Conservation (phyloP, 768 basidiomycete genomes). For the Boletus rubropictus region DNA sequence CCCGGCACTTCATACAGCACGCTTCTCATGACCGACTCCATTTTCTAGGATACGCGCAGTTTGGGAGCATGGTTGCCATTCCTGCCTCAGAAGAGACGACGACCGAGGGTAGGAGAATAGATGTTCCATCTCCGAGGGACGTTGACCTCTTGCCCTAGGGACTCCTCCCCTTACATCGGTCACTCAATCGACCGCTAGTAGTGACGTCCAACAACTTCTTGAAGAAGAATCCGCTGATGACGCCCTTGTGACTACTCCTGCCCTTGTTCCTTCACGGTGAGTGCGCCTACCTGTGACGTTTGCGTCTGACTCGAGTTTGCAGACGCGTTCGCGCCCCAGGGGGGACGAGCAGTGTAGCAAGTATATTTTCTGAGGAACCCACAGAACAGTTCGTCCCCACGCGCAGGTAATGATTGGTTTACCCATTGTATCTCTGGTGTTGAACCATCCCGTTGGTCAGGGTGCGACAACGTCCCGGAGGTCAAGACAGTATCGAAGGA, state of each 20-base stretch:
- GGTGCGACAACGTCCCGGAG: conserved; percentile 65
- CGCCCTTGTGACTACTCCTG: conserved; percentile 34
- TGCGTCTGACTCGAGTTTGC: conserved; percentile 8
- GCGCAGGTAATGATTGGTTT: conserved; percentile 43
- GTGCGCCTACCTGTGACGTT: conserved; percentile 15
- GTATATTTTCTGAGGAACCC: conserved; percentile 43
- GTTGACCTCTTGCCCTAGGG: not conserved
- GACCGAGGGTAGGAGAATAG: conserved; percentile 10
- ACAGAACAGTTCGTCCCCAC: conserved; percentile 58
- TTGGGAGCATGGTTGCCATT: conserved; percentile 45
- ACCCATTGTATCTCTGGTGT: not conserved
- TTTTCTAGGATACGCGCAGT: conserved; percentile 60
- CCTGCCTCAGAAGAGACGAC: conserved; percentile 25
- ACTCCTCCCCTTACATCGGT: conserved; percentile 7
- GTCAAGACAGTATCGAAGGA: conserved; percentile 50
- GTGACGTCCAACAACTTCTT: conserved; percentile 6
- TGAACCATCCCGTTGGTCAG: conserved; percentile 28
- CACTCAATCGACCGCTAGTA: not conserved
- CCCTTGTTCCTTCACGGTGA: conserved; percentile 42
- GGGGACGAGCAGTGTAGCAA: conserved; percentile 24
- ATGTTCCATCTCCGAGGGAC: not conserved
- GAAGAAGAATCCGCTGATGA: conserved; percentile 46
- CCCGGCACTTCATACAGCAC: not conserved
- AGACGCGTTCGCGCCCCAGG: conserved; percentile 34
- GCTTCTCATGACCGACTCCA: not conserved